Conservation (phyloP, 306 rosid genomes). For the Mimosa bimucronata region DNA sequence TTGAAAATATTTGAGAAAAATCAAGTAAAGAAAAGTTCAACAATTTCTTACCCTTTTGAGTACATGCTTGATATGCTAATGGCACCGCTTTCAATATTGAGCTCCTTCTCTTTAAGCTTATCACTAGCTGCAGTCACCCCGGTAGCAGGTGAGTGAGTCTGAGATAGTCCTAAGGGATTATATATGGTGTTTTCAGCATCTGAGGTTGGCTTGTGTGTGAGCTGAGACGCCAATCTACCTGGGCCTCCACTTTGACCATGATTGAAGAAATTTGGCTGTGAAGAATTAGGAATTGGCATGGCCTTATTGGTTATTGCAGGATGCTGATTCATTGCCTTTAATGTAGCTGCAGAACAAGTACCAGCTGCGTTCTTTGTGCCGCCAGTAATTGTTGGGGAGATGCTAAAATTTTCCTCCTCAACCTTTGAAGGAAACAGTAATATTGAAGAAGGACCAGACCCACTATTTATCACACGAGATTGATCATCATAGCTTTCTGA, state of each 20-base stretch:
- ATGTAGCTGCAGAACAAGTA: slow-evolving; percentile 58
- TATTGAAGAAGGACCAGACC: slow-evolving; percentile 64
- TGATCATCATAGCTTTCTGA: slow-evolving; percentile 53
- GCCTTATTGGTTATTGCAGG: slow-evolving; percentile 57
- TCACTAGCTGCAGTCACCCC: slow-evolving; percentile 56
- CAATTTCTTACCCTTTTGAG: slow-evolving; percentile 84
- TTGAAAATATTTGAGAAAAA: slow-evolving; percentile 1
- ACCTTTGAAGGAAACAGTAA: slow-evolving; percentile 62
- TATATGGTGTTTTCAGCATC: slow-evolving; percentile 56
- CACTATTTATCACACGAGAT: slow-evolving; percentile 55
- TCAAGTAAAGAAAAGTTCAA: background rate
- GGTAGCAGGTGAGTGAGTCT: slow-evolving; percentile 42
- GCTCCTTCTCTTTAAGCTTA: slow-evolving; percentile 79
- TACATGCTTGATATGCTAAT: slow-evolving; percentile 87
- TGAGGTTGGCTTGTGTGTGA: slow-evolving; percentile 53
- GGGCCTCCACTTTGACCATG: slow-evolving; percentile 48
- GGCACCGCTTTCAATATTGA: slow-evolving; percentile 81
- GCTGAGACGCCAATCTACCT: slow-evolving; percentile 54
- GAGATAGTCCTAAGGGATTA: slow-evolving; percentile 53
- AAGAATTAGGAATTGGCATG: slow-evolving; percentile 55
- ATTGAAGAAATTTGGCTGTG: slow-evolving; percentile 62
- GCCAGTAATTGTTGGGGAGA: slow-evolving; percentile 59
- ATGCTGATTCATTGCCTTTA: slow-evolving; percentile 60
- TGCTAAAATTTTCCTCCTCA: slow-evolving; percentile 57
- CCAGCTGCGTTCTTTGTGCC: slow-evolving; percentile 60